Evolutionary conservation across 2,329 filamentous ascomycete species (phyloP).

Genomic region (Nakataea oryzae): DNA sequence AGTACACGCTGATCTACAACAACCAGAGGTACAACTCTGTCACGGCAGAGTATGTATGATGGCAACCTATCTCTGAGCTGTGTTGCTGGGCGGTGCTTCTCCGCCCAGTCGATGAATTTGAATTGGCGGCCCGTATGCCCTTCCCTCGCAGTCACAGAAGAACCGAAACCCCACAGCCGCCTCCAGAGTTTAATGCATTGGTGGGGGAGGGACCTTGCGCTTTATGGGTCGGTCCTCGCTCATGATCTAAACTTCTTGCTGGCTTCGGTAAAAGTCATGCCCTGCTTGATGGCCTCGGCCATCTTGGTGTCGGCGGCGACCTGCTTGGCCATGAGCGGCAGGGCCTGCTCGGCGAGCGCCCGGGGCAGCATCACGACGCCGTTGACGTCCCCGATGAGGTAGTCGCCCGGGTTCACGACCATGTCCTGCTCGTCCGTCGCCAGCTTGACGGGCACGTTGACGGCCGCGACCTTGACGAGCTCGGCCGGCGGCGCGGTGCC

Average conservation of each 20-base stretch:
- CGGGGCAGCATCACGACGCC: constrained; percentile 31
- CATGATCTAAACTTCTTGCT: constrained; percentile 26
- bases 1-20: constrained; percentile 31
- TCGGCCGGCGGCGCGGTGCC: constrained; percentile 32
- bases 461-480: constrained; percentile 28
- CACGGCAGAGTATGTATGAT: constrained; percentile 30
- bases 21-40: constrained; percentile 28
- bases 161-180: no score
- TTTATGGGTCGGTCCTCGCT: no score
- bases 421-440: constrained; percentile 25
- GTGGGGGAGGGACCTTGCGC: no score
- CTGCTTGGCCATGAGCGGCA: constrained; percentile 29
- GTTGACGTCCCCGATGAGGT: constrained; percentile 32
- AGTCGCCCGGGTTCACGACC: constrained; percentile 29
- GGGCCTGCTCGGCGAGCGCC: constrained; percentile 24
- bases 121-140: no score
- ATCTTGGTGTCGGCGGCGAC: constrained; percentile 30
- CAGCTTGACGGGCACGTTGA: constrained; percentile 28
- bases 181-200: no score
- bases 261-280: constrained; percentile 32
- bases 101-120: no score
- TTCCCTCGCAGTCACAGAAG: no score
- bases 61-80: no score
- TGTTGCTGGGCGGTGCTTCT: no score
- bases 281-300: constrained; percentile 26